A percentile compares a stretch with the other conserved stretches of the same genome.
phyloP scores from a whole-genome alignment of 2,329 filamentous ascomycete species.

The Immersiporthe knoxdaviesiana region DNA sequence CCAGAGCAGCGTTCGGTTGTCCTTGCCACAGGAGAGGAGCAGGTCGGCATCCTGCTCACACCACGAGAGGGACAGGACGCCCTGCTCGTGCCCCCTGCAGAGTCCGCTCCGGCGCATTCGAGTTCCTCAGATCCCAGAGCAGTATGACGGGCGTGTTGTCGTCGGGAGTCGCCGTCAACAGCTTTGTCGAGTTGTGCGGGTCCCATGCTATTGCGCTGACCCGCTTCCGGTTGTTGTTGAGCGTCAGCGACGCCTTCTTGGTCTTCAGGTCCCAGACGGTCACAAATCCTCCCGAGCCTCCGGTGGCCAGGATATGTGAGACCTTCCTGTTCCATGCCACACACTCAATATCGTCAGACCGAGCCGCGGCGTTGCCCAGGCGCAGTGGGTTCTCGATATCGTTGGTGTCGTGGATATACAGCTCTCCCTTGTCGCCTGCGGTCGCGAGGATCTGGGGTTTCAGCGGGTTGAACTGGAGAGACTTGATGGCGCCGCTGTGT shows the following conservation, averaged over 20 bases:
- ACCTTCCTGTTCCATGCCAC: slow-evolving; percentile 99
- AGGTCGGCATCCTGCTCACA: slow-evolving; percentile 88
- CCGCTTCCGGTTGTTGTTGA: slow-evolving; percentile 93
- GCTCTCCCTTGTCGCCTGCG: slow-evolving; percentile 90
- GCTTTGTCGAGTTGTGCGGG: slow-evolving; percentile 90
- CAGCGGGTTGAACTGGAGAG: slow-evolving; percentile 94
- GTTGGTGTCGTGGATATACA: slow-evolving; percentile 94
- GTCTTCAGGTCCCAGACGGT: slow-evolving; percentile 99
- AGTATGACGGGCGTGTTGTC: slow-evolving; percentile 87
- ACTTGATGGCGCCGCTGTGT: slow-evolving; percentile 90
- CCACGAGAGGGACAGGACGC: slow-evolving; percentile 93
- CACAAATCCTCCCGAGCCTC: slow-evolving; percentile 89
- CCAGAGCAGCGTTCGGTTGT: slow-evolving; percentile 95
- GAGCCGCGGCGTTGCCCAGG: slow-evolving; percentile 82
- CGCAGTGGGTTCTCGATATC: slow-evolving; percentile 87
- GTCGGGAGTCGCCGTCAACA: slow-evolving; percentile 88
- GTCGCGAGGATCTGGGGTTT: slow-evolving; percentile 90
- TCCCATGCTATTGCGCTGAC: slow-evolving; percentile 98
- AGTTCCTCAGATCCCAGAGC: slow-evolving; percentile 94
- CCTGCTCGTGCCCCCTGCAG: slow-evolving; percentile 92
- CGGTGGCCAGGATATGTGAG: slow-evolving; percentile 92
- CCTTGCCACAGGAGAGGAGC: slow-evolving; percentile 91
- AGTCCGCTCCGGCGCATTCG: slow-evolving; percentile 87
- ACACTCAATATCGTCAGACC: slow-evolving; percentile 93
- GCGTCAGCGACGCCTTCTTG: slow-evolving; percentile 93